Percentiles rank a stretch among this genome's conserved stretches.
Conservation (phyloP, 352 stramenopile genomes). For the Achlya hypogyna region DNA sequence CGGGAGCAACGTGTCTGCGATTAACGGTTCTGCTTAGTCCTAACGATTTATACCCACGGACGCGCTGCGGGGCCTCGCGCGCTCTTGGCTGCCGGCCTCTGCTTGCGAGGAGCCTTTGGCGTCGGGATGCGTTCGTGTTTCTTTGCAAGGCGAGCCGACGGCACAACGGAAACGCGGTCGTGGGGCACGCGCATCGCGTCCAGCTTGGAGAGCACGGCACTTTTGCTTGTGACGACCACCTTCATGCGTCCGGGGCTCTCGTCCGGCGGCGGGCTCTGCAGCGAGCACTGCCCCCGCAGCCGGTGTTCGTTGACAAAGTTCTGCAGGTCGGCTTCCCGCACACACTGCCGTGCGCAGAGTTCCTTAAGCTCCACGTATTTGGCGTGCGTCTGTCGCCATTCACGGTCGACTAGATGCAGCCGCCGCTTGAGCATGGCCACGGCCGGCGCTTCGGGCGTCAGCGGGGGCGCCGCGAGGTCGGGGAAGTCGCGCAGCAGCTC, state of each 20-base stretch:
- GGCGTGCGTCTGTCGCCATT: constrained; percentile 39
- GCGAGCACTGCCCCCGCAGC: constrained; percentile 51
- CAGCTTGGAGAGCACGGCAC: constrained; percentile 33
- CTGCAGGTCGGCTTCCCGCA: constrained; percentile 62
- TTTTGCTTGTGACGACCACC: constrained; percentile 12
- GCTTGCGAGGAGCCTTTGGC: constrained; percentile 11
- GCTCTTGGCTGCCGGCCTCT: too few relatives aligned
- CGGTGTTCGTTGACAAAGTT: constrained; percentile 79
- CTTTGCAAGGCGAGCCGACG: constrained; percentile 35
- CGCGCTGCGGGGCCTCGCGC: too few relatives aligned
- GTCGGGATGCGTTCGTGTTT: constrained; percentile 37
- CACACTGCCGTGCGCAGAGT: constrained; percentile 59
- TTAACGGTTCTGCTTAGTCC: too few relatives aligned
- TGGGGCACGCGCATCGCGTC: constrained; percentile 27
- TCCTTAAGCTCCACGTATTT: constrained; percentile 75
- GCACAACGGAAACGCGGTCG: constrained; percentile 41
- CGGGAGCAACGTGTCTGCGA: too few relatives aligned
- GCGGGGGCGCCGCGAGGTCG: not conserved
- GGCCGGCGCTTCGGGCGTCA: not conserved
- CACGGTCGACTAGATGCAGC: constrained; percentile 45
- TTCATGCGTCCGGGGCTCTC: not conserved
- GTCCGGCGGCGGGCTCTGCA: constrained; percentile 24
- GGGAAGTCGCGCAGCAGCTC: constrained; percentile 7
- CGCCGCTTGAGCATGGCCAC: constrained; percentile 52
- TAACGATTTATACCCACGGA: too few relatives aligned